Base-by-base conservation (phyloP, 768 basidiomycete genomes). In the Tylopilus subfusipes region DNA sequence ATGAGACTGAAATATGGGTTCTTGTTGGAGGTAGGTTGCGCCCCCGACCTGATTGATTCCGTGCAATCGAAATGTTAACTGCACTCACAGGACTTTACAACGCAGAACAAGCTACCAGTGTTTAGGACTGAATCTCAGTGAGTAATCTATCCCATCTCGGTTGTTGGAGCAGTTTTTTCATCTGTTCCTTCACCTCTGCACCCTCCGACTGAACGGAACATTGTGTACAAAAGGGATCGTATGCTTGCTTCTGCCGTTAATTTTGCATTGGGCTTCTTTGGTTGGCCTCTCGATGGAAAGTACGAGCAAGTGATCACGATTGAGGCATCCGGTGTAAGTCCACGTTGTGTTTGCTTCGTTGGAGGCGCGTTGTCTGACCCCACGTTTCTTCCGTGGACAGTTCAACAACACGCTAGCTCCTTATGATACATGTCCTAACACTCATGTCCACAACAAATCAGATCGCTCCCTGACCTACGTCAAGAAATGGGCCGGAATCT, bases 401-500 rank as follows among this genome's bases (percentile, higher is more conserved):
- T 89, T 86, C 65, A 92, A 91, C 71, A 89, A 88, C 67, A 93
- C 93, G 2, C 81, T 97, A 5, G 80, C 92, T 0, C 93, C 93
- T 4, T 94, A 93, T 59, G 79, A 80, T 53, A 91, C 89, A 75
- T 90, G 93, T 63, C 78, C 81, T 5, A 94, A 94, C 64, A 76
- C 88, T 0, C 53, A 65, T 3, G 53, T 69, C 22, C 59, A 50
- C 2, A 53, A 66, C 21, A 92, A 84, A 63, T 62, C 75, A 2
- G 77, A 82, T 44, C 83, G 90, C n/a, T 83, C 80, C 2, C 56
- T 68, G 3, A 76, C 73, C 57, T 90, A 85, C 57, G 69, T 87
- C 42, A 61, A 69, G 39, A 68, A 82, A 49, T 96, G 94, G 93
- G 76, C 84, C 0, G 65, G 67, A 0, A 79, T 82, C 2, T 98